Percentiles rank a stretch among this genome's conserved stretches.
phyloP scores from a whole-genome alignment of 1,284 basidiomycete species.

The Rhodotorula mucilaginosa region DNA sequence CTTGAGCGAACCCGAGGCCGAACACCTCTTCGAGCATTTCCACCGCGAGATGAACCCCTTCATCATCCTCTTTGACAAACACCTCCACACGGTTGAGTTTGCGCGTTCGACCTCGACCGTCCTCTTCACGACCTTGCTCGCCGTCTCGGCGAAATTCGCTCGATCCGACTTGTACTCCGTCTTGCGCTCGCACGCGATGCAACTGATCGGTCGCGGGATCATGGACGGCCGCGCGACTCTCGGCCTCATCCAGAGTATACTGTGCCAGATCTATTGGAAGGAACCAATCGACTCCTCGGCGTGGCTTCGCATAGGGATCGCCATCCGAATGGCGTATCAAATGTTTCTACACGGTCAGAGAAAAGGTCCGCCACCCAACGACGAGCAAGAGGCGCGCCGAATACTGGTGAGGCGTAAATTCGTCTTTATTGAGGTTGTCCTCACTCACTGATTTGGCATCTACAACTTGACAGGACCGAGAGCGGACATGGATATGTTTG shows the following conservation, averaged over 20 bases:
- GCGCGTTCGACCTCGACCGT: conserved; percentile 71
- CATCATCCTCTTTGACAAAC: conserved; percentile 22
- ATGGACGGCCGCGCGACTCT: conserved; percentile 70
- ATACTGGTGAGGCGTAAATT: background rate
- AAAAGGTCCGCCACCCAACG: conserved; percentile 10
- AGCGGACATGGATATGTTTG: conserved; percentile 23
- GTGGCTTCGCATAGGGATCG: conserved; percentile 28
- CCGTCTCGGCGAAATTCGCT: conserved; percentile 81
- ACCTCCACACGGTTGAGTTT: conserved; percentile 66
- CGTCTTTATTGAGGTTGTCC: background rate
- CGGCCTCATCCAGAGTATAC: conserved; percentile 78
- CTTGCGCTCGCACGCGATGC: conserved; percentile 65
- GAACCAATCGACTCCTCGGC: conserved; percentile 26
- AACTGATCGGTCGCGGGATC: conserved; percentile 64
- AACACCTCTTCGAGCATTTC: conserved; percentile 30
- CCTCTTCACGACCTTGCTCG: conserved; percentile 74
- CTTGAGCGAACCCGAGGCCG: conserved; percentile 22
- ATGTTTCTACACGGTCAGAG: conserved; percentile 20
- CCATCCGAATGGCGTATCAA: conserved; percentile 29
- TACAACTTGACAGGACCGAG: conserved; percentile 8
- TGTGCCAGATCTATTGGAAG: conserved; percentile 80
- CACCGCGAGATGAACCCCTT: conserved; percentile 14
- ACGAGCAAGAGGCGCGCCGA: conserved; percentile 23
- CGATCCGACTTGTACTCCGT: conserved; percentile 63
- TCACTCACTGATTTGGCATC: background rate